Conservation (phyloP, 257 asterid genomes). For the Echium plantagineum region DNA sequence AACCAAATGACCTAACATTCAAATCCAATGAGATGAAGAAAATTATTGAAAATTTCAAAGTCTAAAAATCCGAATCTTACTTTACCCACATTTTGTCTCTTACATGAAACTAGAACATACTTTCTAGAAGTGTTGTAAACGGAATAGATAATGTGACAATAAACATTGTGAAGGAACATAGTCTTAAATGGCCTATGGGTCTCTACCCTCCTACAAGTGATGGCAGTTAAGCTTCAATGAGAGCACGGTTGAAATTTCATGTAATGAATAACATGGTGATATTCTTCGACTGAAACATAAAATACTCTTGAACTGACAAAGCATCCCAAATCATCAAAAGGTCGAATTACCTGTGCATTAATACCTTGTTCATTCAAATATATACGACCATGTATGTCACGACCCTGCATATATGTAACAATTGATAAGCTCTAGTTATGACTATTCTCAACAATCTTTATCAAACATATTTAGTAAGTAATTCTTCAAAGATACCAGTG, state of each 20-base stretch:
- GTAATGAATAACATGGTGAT: neutral
- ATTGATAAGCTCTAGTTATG: neutral
- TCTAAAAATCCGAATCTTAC: neutral
- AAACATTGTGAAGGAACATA: too few species aligned
- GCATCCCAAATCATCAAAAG: conserved; percentile 3
- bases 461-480: too few species aligned
- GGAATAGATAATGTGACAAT: neutral
- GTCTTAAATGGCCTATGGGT: neutral
- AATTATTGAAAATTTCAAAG: too few species aligned
- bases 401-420: conserved; percentile 50
- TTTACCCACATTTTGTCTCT: neutral
- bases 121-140: neutral
- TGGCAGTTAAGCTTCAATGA: neutral
- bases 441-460: too few species aligned
- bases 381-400: conserved; percentile 74
- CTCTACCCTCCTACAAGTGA: neutral
- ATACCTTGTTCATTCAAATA: conserved; percentile 92
- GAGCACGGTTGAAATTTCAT: neutral
- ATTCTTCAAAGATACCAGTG: too few species aligned
- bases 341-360: conserved; percentile 70
- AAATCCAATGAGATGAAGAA: neutral
- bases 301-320: neutral
- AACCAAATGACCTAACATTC: neutral
- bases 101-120: neutral
- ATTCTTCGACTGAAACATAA: neutral